Base-by-base conservation (phyloP, 768 basidiomycete species). In the Stropharia rugosoannulata region DNA sequence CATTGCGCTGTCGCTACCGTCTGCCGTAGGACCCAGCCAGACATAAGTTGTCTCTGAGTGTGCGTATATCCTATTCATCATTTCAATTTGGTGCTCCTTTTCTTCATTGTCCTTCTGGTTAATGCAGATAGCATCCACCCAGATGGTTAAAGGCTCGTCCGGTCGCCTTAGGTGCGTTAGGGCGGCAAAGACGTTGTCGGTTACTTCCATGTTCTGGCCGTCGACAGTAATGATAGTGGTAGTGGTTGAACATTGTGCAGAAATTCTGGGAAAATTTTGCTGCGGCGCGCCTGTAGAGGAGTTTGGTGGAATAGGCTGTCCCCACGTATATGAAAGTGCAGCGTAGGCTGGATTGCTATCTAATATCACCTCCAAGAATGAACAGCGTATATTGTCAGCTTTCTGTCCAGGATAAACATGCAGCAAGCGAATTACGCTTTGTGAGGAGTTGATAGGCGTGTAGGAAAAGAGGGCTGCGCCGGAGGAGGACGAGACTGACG, bases 81-180 rank as follows among this genome's bases (percentile, higher is more conserved):
- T 46, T 2, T 8, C 18, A 9, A 60, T 51, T 18, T 60, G 52
- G 19, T 16, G 35, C 7, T 53, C 19, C 16, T 51, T 51, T 41
- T 60, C 59, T 6, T 48, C 32, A 27, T 35, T 12, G 27, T 60
- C 51, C 2, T 19, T 40, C 29, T 56, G 59, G 41, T 60, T 57
- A 16, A 56, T 60, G 36, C 59, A 60, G 5, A 60, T n/a, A 19
- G 55, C 59, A 16, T 60, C 59, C 5, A 54, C 55, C 55, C 59
- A 60, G 12, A 59, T 19, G 2, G 16, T 27, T 4, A 49, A 37
- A 1, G 44, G 19, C 6, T 9, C 11, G 7, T 49, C 41, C 1
- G 48, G 37, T 10, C 22, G 41, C 3, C 58, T 41, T 18, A 59
- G 37, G 27, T 53, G 49, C 3, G n/a, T 37, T 12, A 59, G 35